phyloP scores from a whole-genome alignment of 371 early-diverging fungal species.

The Apophysomyces elegans region DNA sequence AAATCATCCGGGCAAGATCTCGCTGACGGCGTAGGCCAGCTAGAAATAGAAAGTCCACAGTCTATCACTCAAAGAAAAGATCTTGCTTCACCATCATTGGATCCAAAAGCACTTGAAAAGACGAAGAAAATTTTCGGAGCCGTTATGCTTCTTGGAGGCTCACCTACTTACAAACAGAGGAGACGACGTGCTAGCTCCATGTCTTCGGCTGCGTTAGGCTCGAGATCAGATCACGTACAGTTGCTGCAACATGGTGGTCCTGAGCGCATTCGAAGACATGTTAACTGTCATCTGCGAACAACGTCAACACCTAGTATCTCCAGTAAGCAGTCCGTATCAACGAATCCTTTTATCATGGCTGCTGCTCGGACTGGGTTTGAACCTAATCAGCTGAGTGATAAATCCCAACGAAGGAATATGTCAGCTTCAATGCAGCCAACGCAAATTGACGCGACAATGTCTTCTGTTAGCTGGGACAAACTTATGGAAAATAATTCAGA shows the following conservation, averaged over 20 bases:
- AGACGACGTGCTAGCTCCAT: conserved; percentile 66
- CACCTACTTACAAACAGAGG: conserved; percentile 75
- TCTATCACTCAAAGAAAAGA: conserved; percentile 5
- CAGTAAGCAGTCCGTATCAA: background rate
- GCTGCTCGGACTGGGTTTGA: conserved; percentile 38
- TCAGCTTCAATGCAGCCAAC: background rate
- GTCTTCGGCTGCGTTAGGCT: conserved; percentile 23
- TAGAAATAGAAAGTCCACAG: conserved; percentile 26
- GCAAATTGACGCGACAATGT: background rate
- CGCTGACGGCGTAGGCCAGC: conserved; percentile 33
- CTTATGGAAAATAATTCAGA: background rate
- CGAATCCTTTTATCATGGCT: conserved; percentile 44
- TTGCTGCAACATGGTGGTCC: conserved; percentile 27
- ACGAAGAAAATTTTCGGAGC: conserved; percentile 58
- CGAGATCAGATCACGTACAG: conserved; percentile 11
- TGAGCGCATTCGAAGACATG: conserved; percentile 37
- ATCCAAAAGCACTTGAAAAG: conserved; percentile 44
- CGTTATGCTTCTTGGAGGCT: conserved; percentile 70
- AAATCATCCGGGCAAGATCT: conserved; percentile 15
- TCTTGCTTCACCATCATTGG: conserved; percentile 35
- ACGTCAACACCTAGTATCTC: conserved; percentile 12
- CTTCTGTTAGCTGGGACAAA: background rate
- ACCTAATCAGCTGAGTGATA: background rate
- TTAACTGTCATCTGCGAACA: conserved; percentile 32
- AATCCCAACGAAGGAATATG: background rate